Evolutionary conservation across 257 asterid genomes (phyloP).

Genomic region (Solanum clarkiae): DNA sequence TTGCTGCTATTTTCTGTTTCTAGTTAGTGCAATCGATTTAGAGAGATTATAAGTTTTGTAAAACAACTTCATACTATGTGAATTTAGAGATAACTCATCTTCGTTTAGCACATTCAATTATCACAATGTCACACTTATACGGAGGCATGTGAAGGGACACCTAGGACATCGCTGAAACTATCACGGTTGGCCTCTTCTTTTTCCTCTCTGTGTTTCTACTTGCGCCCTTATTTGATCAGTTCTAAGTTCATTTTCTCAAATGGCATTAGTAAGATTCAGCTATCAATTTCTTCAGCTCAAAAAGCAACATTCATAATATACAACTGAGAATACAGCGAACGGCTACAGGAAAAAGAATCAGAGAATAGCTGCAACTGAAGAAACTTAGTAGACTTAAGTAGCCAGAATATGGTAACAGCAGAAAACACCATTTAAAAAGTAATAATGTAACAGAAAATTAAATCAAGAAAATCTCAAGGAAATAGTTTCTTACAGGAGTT

Average conservation of each 20-base stretch:
- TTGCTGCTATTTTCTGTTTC: neutral
- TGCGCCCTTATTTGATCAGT: neutral
- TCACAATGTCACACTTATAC: neutral
- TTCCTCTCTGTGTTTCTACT: neutral
- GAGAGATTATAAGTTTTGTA: neutral
- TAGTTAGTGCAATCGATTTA: neutral
- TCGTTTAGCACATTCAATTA: neutral
- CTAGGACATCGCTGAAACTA: neutral
- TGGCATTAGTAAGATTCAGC: neutral
- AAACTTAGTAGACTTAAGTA: neutral
- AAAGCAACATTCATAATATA: neutral
- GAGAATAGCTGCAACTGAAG: neutral
- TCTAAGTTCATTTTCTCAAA: neutral
- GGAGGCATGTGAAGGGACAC: neutral
- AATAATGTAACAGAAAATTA: neutral
- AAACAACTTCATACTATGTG: neutral
- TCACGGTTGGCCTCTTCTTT: neutral
- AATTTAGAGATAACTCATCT: neutral
- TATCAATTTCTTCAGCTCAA: neutral
- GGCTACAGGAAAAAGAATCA: neutral
- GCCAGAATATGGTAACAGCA: neutral
- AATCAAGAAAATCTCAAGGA: neutral
- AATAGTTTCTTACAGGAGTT: slow-evolving; percentile 60
- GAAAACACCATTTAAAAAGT: neutral
- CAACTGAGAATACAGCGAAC: neutral